Evolutionary conservation across 176 grass and related monocot species (phyloP).

Genomic region (Oryza officinalis): DNA sequence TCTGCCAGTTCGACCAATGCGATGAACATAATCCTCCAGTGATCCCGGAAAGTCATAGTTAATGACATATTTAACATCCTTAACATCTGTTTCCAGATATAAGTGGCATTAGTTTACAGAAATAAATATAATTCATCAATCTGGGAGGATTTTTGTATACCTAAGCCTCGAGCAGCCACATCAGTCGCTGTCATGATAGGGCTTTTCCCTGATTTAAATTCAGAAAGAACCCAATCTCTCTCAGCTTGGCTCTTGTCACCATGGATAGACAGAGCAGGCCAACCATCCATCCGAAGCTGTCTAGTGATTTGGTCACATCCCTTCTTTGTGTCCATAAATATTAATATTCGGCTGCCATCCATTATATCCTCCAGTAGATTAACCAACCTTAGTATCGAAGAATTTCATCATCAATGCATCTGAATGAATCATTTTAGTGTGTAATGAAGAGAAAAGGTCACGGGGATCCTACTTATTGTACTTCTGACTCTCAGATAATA

Average conservation of each 20-base stretch:
- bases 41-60: conserved; percentile 98
- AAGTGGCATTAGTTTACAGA: conserved; percentile 17
- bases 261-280: conserved; percentile 96
- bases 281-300: conserved; percentile 92
- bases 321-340: conserved; percentile 99
- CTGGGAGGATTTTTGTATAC: conserved; percentile 38
- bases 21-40: conserved; percentile 95
- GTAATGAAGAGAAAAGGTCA: conserved; percentile 11
- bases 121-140: conserved; percentile 3
- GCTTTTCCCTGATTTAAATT: conserved; percentile 96
- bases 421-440: conserved; percentile 3
- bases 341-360: conserved; percentile 95
- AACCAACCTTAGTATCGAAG: conserved; percentile 67
- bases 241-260: conserved; percentile 98
- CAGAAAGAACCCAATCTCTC: conserved; percentile 98
- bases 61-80: conserved; percentile 97
- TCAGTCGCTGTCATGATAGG: conserved; percentile 99
- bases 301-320: conserved; percentile 93
- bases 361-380: conserved; percentile 97
- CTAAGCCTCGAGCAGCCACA: conserved; percentile 92
- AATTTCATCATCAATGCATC: background rate
- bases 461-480: conserved; percentile 89
- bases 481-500: conserved; percentile 96
- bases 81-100: conserved; percentile 67
- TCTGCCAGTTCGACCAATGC: conserved; percentile 87